Conservation (phyloP, 2,329 filamentous ascomycete species). For the Apiospora sp. region DNA sequence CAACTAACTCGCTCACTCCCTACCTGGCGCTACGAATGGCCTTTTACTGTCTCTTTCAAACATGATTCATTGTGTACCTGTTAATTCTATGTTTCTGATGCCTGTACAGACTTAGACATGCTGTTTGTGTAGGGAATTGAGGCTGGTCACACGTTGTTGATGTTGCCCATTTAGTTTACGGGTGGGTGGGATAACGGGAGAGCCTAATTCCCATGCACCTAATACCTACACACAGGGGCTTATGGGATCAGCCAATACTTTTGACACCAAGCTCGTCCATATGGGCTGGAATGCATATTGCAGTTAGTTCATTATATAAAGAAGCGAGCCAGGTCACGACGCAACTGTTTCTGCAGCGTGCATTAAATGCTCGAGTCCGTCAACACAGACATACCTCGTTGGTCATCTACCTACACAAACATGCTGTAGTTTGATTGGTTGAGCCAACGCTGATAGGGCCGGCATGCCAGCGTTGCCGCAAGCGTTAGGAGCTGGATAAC, state of each 20-base stretch:
- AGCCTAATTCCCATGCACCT: background rate
- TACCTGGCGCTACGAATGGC: too few relatives aligned
- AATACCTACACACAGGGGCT: background rate
- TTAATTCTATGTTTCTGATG: too few relatives aligned
- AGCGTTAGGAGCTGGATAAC: background rate
- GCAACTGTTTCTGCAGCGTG: background rate
- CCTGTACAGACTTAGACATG: too few relatives aligned
- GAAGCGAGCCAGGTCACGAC: background rate
- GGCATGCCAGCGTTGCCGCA: constrained; percentile 7
- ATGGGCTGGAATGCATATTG: background rate
- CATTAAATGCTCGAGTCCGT: background rate
- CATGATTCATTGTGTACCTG: too few relatives aligned
- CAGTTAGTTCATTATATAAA: background rate
- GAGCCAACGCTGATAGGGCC: background rate
- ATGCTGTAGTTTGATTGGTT: background rate
- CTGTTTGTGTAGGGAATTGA: too few relatives aligned
- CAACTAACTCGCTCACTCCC: too few relatives aligned
- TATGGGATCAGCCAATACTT: background rate
- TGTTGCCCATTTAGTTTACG: background rate
- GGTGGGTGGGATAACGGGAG: background rate
- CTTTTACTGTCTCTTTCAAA: too few relatives aligned
- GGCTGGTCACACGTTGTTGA: background rate
- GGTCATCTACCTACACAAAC: background rate
- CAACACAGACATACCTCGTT: background rate
- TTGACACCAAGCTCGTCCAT: too few relatives aligned